Base-by-base conservation (phyloP, 306 rosid genomes). In the Calophaca sinica region DNA sequence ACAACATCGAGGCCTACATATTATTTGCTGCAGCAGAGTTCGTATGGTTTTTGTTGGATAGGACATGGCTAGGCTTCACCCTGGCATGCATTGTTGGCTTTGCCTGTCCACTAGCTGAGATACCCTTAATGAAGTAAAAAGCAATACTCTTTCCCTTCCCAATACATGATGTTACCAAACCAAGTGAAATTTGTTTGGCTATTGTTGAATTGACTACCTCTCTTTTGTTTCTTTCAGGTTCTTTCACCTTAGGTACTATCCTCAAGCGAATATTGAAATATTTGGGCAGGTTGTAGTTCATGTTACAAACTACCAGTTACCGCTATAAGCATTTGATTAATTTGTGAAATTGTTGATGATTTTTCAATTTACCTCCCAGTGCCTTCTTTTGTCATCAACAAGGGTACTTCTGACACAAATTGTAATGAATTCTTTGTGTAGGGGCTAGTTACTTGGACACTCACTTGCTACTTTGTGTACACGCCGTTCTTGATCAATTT, bases 21-120 rank as follows among this genome's bases (percentile, higher is more conserved):
- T 70, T 94, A 14, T 94, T 91, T 71, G 96, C 83, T 2, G 89
- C 74, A 8, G 97, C 97, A 44, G 98, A 94, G 84, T 80, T 89
- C 2, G n/a, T 89, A 45, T 91, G 98, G 98, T 73, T 82, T 62
- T 80, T 81, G 13, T 76, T 89, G 68, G 85, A 94, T 65, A 73
- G 91, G 45, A 86, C 98, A 29, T 82, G 87, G 94, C 70, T 70
- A 57, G 97, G 98, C 29, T 91, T 94, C 81, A 67, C 85, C 62
- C 80, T 94, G 3, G 93, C 96, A 61, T 87, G 87, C 87, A 57
- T 88, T 46, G 78, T 89, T 61, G 97, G 98, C 7, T 31, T 94
- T 44, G 65, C 38, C 9, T 84, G 85, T 10, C 85, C 85, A 5
- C 46, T 84, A 1, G 85, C 88, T 13, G 85, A 84, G 75, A 79